Conservation (phyloP, 148 eudicot genomes). For the Rhododendron kiyosumense region DNA sequence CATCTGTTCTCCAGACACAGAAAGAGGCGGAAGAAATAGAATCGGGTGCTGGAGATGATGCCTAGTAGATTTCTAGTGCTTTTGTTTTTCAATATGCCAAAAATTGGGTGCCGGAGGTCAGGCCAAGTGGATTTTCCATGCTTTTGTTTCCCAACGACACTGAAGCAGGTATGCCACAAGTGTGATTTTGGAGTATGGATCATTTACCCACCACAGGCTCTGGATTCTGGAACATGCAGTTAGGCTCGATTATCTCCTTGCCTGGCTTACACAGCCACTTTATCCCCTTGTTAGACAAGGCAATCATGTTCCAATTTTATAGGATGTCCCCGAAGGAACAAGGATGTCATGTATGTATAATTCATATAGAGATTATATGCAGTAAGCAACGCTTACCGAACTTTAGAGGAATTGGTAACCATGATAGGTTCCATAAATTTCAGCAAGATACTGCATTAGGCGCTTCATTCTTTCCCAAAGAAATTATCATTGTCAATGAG, state of each 20-base stretch:
- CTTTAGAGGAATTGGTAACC: background rate
- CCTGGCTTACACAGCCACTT: background rate
- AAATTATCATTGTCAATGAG: background rate
- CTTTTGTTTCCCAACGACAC: background rate
- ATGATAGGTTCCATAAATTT: background rate
- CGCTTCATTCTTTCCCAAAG: background rate
- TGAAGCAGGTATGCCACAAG: background rate
- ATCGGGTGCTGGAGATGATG: conserved; percentile 1
- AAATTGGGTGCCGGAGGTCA: background rate
- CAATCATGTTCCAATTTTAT: background rate
- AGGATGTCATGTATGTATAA: background rate
- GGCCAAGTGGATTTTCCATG: background rate
- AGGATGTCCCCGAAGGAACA: background rate
- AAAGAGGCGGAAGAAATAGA: conserved; percentile 21
- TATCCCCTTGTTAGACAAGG: background rate
- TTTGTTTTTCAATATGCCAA: background rate
- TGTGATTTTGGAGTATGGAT: background rate
- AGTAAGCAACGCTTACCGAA: background rate
- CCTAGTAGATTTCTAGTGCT: background rate
- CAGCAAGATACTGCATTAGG: background rate
- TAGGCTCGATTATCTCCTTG: background rate
- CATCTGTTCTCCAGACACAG: conserved; percentile 34
- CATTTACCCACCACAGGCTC: background rate
- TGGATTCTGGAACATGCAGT: too few species aligned
- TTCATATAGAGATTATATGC: background rate